Evolutionary conservation across 192 early-diverging fungal genomes (phyloP).

Genomic region (Backusella tarrabulga): DNA sequence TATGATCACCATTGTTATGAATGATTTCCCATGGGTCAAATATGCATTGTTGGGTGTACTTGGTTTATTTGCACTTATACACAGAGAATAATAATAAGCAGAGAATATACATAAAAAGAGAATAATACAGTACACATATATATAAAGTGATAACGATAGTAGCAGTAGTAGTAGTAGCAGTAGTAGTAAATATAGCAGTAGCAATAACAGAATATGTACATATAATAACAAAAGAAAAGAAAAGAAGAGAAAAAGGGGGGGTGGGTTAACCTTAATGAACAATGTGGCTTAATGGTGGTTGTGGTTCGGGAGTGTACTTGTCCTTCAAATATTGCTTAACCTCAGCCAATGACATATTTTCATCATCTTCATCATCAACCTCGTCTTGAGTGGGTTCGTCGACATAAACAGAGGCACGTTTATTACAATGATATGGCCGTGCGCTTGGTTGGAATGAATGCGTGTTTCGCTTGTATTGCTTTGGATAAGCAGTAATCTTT

Average conservation of each 20-base stretch:
- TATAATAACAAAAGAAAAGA: not conserved
- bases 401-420: not conserved
- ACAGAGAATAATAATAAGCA: constrained; percentile 52
- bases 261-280: not conserved
- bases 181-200: not conserved
- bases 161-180: no score
- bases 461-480: not conserved
- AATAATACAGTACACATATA: not conserved
- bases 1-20: constrained; percentile 95
- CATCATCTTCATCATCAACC: not conserved
- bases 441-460: not conserved
- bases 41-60: constrained; percentile 74
- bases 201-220: not conserved
- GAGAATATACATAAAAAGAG: not conserved
- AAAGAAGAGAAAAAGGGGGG: not conserved
- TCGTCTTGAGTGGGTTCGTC: not conserved
- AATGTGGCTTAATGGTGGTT: not conserved
- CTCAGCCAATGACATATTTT: constrained; percentile 9
- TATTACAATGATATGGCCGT: not conserved
- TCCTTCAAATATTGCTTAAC: not conserved
- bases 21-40: constrained; percentile 95
- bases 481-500: not conserved
- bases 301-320: not conserved
- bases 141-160: not conserved
- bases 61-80: constrained; percentile 68